Percentiles rank a stretch among this genome's conserved stretches.
phyloP scores from a whole-genome alignment of 2,329 filamentous ascomycete genomes.

The Calonectria fujianensis region DNA sequence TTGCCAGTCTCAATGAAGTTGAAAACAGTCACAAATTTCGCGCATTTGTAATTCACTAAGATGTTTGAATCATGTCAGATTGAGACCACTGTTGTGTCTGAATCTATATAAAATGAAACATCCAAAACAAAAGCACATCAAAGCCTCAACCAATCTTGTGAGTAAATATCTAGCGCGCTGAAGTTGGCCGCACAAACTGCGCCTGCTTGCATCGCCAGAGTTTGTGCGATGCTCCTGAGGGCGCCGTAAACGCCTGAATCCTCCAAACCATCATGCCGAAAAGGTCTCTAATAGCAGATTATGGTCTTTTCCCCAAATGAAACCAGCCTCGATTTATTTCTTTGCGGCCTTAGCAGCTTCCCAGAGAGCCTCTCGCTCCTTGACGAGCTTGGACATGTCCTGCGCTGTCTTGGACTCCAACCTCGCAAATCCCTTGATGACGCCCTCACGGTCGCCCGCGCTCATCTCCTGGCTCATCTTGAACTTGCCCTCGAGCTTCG shows the following conservation, averaged over 20 bases:
- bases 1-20: too few species aligned
- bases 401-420: conserved; percentile 57
- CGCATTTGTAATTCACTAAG: background rate
- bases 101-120: background rate
- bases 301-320: too few species aligned
- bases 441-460: conserved; percentile 72
- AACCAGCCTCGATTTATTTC: background rate
- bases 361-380: conserved; percentile 56
- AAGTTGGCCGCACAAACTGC: background rate
- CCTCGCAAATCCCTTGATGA: conserved; percentile 72
- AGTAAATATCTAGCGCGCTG: too few species aligned
- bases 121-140: background rate
- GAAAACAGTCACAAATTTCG: background rate
- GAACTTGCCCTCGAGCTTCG: conserved; percentile 75
- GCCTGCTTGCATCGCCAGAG: background rate
- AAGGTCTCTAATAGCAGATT: too few species aligned
- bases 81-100: background rate
- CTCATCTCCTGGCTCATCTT: conserved; percentile 80
- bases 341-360: conserved; percentile 44
- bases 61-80: background rate
- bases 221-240: background rate
- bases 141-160: background rate
- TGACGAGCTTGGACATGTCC: conserved; percentile 59
- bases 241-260: background rate
- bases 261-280: background rate